phyloP scores from a whole-genome alignment of 2,329 filamentous ascomycete genomes.

The Penicillium rolfsii region DNA sequence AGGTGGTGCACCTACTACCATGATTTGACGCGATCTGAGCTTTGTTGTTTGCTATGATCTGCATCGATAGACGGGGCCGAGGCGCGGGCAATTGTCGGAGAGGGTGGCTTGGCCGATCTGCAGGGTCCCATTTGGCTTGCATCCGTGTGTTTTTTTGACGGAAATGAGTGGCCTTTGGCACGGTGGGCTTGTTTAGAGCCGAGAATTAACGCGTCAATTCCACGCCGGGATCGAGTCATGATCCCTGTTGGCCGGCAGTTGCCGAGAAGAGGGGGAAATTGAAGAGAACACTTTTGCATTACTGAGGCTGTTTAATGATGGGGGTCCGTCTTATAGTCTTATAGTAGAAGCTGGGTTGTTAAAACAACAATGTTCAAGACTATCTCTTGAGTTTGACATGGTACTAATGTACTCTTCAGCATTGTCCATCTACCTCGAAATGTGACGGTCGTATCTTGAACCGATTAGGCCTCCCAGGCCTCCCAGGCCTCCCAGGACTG shows the following conservation, averaged over 20 bases:
- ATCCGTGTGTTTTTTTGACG: neutral
- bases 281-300: neutral
- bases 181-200: neutral
- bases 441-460: neutral
- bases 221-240: neutral
- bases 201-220: neutral
- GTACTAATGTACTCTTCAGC: neutral
- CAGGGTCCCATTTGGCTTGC: conserved; percentile 13
- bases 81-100: conserved; percentile 20
- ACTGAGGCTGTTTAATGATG: neutral
- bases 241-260: neutral
- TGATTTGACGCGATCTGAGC: neutral
- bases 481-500: neutral
- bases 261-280: neutral
- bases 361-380: neutral
- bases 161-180: neutral
- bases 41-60: neutral
- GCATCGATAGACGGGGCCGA: neutral
- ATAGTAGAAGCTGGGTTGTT: too few relatives aligned
- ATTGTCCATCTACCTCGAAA: neutral
- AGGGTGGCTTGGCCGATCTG: conserved; percentile 16
- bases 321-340: neutral
- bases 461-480: too few relatives aligned
- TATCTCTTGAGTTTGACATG: neutral
- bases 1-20: neutral